A percentile compares a stretch with the other conserved stretches of the same genome.
These are phyloP conservation scores for Nicotiana obtusifolia DNA, from an alignment of 257 asterid species.

Conservation along the genomic window DNA sequence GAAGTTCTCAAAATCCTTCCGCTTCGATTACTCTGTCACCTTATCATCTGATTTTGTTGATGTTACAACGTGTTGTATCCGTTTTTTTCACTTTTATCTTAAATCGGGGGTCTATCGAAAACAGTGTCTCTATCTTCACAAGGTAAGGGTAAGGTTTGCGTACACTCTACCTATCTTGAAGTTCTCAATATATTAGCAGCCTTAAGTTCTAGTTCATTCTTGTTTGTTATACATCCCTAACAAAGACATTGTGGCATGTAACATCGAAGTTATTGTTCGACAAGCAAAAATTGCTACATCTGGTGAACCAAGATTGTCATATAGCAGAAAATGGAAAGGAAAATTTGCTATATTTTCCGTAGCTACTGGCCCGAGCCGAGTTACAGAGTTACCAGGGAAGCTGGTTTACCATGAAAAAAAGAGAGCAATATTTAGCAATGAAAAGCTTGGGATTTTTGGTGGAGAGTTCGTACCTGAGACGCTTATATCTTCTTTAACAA, in stretches of 20 bases:
- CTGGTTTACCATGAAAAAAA: slow-evolving; percentile 16
- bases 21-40: too few relatives aligned
- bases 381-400: background rate
- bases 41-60: too few relatives aligned
- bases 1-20: too few relatives aligned
- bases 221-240: background rate
- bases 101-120: fast-evolving
- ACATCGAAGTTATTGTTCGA: background rate
- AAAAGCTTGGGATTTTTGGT: slow-evolving; percentile 66
- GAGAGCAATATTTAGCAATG: slow-evolving; percentile 15
- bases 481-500: slow-evolving; percentile 38
- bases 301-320: background rate
- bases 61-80: too few relatives aligned
- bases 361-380: slow-evolving; percentile 7
- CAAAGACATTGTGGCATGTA: slow-evolving; percentile 15
- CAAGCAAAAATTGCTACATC: background rate
- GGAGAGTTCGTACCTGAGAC: slow-evolving; percentile 74
- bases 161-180: too few relatives aligned
- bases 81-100: too few relatives aligned
- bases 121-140: too few relatives aligned
- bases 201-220: too few relatives aligned
- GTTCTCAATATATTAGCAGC: too few relatives aligned
- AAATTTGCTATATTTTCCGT: background rate
- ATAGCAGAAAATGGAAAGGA: background rate
- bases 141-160: too few relatives aligned